phyloP scores from a whole-genome alignment of 495 filamentous ascomycete genomes.

The Emericellopsis terricola region DNA sequence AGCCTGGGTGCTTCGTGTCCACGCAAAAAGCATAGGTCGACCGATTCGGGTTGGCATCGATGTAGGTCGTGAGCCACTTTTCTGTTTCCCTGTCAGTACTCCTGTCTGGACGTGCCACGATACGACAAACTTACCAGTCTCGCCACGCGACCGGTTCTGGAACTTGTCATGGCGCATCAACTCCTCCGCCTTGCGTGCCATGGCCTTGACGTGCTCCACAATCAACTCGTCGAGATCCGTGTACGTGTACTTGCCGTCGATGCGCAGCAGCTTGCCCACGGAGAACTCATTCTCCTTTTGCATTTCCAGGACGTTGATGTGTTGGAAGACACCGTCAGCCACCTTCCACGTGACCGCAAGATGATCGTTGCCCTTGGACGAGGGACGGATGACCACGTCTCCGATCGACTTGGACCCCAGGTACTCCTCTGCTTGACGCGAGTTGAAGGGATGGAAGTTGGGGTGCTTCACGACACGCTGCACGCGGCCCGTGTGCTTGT shows the following conservation, averaged over 20 bases:
- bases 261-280: constrained; percentile 64
- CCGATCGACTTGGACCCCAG: constrained; percentile 67
- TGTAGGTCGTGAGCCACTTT: constrained; percentile 87
- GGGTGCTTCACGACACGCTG: constrained; percentile 95
- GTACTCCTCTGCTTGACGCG: constrained; percentile 84
- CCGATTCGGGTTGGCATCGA: constrained; percentile 85
- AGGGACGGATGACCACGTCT: constrained; percentile 88
- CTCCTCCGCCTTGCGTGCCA: constrained; percentile 95
- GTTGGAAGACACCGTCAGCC: constrained; percentile 83
- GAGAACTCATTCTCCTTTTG: constrained; percentile 95
- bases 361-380: constrained; percentile 85
- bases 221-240: constrained; percentile 94
- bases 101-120: too few species aligned
- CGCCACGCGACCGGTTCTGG: constrained; percentile 56
- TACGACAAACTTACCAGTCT: constrained; percentile 51
- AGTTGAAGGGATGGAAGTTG: constrained; percentile 82
- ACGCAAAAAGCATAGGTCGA: constrained; percentile 90
- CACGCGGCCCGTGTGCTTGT: constrained; percentile 60
- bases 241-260: constrained; percentile 77
- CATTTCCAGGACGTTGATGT: constrained; percentile 90
- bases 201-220: constrained; percentile 88
- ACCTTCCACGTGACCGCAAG: constrained; percentile 97
- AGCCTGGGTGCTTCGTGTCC: constrained; percentile 78
- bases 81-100: constrained; percentile 39
- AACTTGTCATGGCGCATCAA: constrained; percentile 86